Base-by-base conservation (phyloP, 495 filamentous ascomycete species). In the Penicillium herquei region DNA sequence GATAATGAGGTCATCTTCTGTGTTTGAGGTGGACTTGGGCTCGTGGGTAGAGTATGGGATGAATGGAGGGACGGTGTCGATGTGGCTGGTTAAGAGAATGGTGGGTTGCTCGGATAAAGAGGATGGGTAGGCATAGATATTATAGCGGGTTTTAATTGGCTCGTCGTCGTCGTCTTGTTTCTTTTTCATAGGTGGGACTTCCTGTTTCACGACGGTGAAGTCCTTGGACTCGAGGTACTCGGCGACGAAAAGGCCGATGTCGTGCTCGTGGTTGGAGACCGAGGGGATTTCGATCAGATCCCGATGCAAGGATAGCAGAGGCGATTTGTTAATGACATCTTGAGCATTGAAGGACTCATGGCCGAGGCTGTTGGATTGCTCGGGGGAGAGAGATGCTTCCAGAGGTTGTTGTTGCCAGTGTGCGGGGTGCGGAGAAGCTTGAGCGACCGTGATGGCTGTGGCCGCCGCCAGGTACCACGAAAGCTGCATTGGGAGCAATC, bases 51-150 rank as follows among this genome's bases (percentile, higher is more conserved):
- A 61, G 66, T 71, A 70, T 46, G 70, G 87, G 61, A 91, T 87
- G 71, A 83, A 92, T 0, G 84, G 81, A 0, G 85, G 84, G 32
- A 89, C 76, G 13, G 80, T 84, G 46, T 90, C 86, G 47, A 94
- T 84, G 64, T 96, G 91, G 52, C 83, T 88, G 13, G 87, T 82
- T 3, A 96, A 72, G 17, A 98, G 82, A 5, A 89, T 78, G 39
- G 80, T 77, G 0, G 90, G 88, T 6, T 76, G 69, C 18, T 56
- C 41, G 10, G 76, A 63, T 6, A 76, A 76, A 21, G 75, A 71
- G 9, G 82, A 78, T 0, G 84, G 78, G 72, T 89, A 92, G 17
- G 93, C 93, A 39, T 92, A 79, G 55, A 98, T 77, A 64, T 98
- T 97, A 66, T 84, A 84, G 26, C 88, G 75, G 9, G 72, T 61